Base-by-base conservation (phyloP, 164 flowering plant genomes). In the Vitis rupestris region DNA sequence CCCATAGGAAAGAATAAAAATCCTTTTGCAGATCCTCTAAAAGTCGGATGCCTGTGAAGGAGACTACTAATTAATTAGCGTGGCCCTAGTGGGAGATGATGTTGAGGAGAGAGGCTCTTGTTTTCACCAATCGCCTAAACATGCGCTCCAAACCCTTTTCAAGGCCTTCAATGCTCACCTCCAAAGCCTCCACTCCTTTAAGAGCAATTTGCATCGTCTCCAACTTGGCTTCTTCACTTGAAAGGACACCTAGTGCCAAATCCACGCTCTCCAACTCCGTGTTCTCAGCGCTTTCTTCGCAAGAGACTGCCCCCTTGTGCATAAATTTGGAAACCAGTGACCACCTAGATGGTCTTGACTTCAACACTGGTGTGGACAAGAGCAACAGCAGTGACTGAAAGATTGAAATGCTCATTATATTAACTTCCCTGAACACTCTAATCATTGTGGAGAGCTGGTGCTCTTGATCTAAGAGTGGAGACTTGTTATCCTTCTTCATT, bases 81-180 rank as follows among this genome's bases (percentile, higher is more conserved):
- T 5, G 29, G 13, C 10, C n/a, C 65, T 73, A 76, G 17, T 71
- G 75, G 53, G 85, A 78, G 63, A 81, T 44, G 17, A 80, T 72
- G 72, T 82, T 84, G 57, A 84, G 63, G 27, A 84, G 74, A 12
- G 82, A 80, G 51, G 82, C 76, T 72, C 85, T 80, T 57, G 82
- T 55, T 69, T 63, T 78, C 47, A 81, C 77, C 74, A 84, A 54
- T n/a, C 73, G 56, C 80, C 82, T 82, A 56, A 75, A 80, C 44
- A 80, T 14, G 27, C 73, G 2, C 61, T 80, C 84, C 67, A 84
- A 74, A 13, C 84, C 75, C 49, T 63, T 76, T 67, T 82, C 87
- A 64, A 82, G 47, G 19, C 62, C 52, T 56, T 75, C 77, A 55
- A 80, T 61, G 19, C 60, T 48, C 0, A 5, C 65, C 63, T 82